Evolutionary conservation across 2,329 filamentous ascomycete genomes (phyloP), one percentile per base, ranked within the genome.

Genomic region (Fusarium sp.): DNA sequence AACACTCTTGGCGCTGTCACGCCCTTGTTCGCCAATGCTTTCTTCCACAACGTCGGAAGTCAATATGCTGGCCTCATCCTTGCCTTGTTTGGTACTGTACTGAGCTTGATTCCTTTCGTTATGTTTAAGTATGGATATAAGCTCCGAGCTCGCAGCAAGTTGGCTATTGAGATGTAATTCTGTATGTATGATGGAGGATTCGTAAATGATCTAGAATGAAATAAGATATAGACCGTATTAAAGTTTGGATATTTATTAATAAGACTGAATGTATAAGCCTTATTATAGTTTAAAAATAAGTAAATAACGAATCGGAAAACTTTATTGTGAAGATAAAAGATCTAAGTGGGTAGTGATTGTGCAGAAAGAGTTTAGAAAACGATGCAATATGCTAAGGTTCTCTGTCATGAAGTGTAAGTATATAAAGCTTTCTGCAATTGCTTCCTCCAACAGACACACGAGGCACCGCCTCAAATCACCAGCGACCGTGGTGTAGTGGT

Each of bases 71-170:
- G 73, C 12, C 59, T 75, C 5, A 75, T 75, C 14, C 60, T 75
- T 38, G 73, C 73, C 9, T 26, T 75, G 15, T 73, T 75, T 20
- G 73, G 73, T 8, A 75, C 73, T 6, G 36, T 66, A 1, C 38
- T 75, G 44, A 75, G 72, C 44, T 52, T 75, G 57, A 75, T 75
- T 56, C 73, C 73, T 9, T 75, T 75, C 18, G 60, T 75, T 18
- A 75, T 75, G 73, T 75, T 75, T 42, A 75, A 75, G 52, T 75
- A 64, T 9, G 73, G 73, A 26, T 52, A 73, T 7, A 68, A 75
- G 45, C 55, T 75, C 6, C 59, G 73, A 39, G 73, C 73, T 69
- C 73, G 73, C 4, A 75, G 73, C 35, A 75, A 75, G 70, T 52
- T 75, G n/a, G 69, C 73, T 6, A 73, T 64, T 39, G 73, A 73